Base-by-base conservation (phyloP, 495 filamentous ascomycete genomes). In the Penicillium egyptiacum region DNA sequence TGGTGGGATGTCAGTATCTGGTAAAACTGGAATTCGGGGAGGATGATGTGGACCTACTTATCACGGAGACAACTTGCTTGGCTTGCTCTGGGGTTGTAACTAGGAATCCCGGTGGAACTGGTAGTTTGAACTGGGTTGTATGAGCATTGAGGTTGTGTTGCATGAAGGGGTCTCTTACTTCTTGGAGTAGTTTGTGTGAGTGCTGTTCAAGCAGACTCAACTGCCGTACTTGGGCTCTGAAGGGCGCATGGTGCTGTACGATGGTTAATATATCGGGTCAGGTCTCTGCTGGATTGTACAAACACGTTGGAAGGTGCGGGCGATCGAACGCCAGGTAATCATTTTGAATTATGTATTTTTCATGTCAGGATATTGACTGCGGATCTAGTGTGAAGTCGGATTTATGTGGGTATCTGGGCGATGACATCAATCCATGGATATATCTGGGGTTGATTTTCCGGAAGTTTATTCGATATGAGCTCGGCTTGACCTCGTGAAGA, bases 131-230 rank as follows among this genome's bases (percentile, higher is more conserved):
- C 70, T 72, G 10, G 6, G 2, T 33, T 9, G 12, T 5, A 56
- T 60, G 33, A 67, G 58, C 20, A 19, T 28, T 52, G 35, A 7
- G 43, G n/a, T 11, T 40, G 11, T 2, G 7, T 12, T 4, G 20
- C 8, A 19, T n/a, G 19, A 19, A 14, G 17, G 12, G 20, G n/a
- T 25, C 0, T 8, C 60, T 14, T 61, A 67, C 68, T 53, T 71
- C 61, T 53, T 59, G 60, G 4, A 71, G 59, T 12, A 71, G 56
- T 23, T 59, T 60, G 40, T 71, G 66, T 12, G 68, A 71, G 26
- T 66, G 67, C 19, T 66, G 60, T 30, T 71, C 68, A 2, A 69
- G 52, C 19, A 70, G 57, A 42, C 60, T 63, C n/a, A 70, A 40
- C 3, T 51, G 45, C 22, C 68, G 52, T 14, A 67, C 41, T 42